Conservation (phyloP, 768 basidiomycete genomes). For the Phaeotremella fagi region DNA sequence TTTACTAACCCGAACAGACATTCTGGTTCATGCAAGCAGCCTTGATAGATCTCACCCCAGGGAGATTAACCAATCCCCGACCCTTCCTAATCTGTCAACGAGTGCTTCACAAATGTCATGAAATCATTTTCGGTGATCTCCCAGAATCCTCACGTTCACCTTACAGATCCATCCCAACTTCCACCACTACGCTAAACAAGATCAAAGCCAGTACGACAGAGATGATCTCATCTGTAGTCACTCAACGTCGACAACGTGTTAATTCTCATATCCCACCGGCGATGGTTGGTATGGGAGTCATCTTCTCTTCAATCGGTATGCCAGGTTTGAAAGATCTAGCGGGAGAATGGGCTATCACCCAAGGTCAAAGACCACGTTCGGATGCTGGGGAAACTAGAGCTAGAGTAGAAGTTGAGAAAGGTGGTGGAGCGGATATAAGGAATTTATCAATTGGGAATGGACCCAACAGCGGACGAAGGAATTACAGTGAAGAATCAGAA, state of each 20-base stretch:
- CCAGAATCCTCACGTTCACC: constrained; percentile 63
- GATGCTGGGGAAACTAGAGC: constrained; percentile 33
- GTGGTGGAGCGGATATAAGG: constrained; percentile 41
- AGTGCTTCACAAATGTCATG: constrained; percentile 82
- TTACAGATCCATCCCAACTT: constrained; percentile 59
- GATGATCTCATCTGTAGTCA: not conserved
- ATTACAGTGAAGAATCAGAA: not conserved
- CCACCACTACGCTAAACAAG: constrained; percentile 25
- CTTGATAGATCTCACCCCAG: constrained; percentile 67
- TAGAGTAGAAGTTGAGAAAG: constrained; percentile 55
- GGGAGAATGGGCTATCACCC: constrained; percentile 81
- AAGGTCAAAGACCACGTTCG: constrained; percentile 58
- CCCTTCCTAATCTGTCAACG: constrained; percentile 90
- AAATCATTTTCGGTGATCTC: constrained; percentile 90
- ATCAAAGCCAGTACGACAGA: constrained; percentile 37
- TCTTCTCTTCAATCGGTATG: constrained; percentile 72
- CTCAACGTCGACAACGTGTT: constrained; percentile 46
- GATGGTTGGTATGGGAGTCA: constrained; percentile 75
- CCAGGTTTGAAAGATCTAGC: constrained; percentile 67
- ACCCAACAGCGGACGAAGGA: not conserved
- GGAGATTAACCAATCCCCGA: constrained; percentile 58
- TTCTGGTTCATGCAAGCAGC: constrained; percentile 99
- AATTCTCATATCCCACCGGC: constrained; percentile 69
- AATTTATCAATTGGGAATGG: too few relatives aligned
- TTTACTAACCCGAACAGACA: constrained; percentile 57